Percentiles rank a stretch among this genome's conserved stretches.
These are phyloP conservation scores for Yamadazyma songkhlaensis DNA, from an alignment of 1,139 yeast species.

Conservation along the genomic window DNA sequence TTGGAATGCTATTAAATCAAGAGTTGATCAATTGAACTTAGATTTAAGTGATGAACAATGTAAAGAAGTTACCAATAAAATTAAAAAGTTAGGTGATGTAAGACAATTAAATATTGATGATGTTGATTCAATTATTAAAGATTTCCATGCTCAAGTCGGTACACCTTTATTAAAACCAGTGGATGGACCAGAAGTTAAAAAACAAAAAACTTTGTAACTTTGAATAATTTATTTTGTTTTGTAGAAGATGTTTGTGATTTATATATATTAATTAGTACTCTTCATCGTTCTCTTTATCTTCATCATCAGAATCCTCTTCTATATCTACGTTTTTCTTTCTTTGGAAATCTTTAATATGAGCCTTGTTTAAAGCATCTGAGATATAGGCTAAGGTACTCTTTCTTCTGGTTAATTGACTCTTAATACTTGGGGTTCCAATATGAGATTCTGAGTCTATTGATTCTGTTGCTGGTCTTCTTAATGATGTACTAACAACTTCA, in stretches of 20 bases:
- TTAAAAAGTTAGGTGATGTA: constrained; percentile 56
- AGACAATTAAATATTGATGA: constrained; percentile 48
- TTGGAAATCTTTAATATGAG: constrained; percentile 89
- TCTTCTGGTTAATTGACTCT: constrained; percentile 18
- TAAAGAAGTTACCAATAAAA: constrained; percentile 52
- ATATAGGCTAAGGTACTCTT: constrained; percentile 42
- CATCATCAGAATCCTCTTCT: constrained; percentile 39
- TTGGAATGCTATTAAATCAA: constrained; percentile 49
- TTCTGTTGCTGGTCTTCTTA: constrained; percentile 11
- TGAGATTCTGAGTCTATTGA: constrained; percentile 9
- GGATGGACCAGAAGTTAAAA: constrained; percentile 7
- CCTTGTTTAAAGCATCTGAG: constrained; percentile 65
- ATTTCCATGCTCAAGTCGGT: constrained; percentile 37
- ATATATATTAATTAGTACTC: not conserved
- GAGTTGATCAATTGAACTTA: constrained; percentile 48
- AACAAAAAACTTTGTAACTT: not conserved
- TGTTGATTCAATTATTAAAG: constrained; percentile 48
- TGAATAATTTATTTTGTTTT: not conserved
- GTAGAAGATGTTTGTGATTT: not conserved
- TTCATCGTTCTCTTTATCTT: constrained; percentile 24
- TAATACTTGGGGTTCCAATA: constrained; percentile 4
- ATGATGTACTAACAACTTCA: constrained; percentile 12
- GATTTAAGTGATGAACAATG: constrained; percentile 54
- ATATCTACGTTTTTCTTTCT: constrained; percentile 44
- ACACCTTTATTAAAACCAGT: constrained; percentile 22